Conservation (phyloP, 805 yeast genomes). For the Candida quercuum region DNA sequence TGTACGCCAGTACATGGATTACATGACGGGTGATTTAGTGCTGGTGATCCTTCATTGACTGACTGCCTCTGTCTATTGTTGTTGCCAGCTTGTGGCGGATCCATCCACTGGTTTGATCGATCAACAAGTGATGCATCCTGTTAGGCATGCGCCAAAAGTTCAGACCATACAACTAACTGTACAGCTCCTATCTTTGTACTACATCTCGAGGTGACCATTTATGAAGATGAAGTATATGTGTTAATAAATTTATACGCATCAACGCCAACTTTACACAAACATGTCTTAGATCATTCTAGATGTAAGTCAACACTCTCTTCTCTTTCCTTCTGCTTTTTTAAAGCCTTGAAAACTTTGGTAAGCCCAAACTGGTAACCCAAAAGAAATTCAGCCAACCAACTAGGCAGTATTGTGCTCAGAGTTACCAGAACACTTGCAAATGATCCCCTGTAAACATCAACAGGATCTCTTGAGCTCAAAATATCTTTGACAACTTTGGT, state of each 20-base stretch:
- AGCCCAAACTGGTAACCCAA: conserved; percentile 36
- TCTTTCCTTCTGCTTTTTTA: conserved; percentile 19
- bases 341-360: background rate
- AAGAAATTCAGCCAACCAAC: conserved; percentile 37
- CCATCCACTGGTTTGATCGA: too few species aligned
- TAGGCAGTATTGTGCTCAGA: conserved; percentile 37
- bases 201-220: too few species aligned
- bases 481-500: conserved; percentile 47
- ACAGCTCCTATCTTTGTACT: too few species aligned
- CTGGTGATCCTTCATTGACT: too few species aligned
- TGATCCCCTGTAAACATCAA: conserved; percentile 55
- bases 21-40: too few species aligned
- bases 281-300: conserved; percentile 16
- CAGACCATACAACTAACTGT: too few species aligned
- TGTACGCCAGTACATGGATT: too few species aligned
- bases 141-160: too few species aligned
- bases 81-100: too few species aligned
- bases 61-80: too few species aligned
- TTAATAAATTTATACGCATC: background rate
- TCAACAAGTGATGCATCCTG: too few species aligned
- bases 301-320: conserved; percentile 13
- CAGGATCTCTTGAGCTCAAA: conserved; percentile 27
- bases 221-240: too few species aligned
- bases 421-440: conserved; percentile 34
- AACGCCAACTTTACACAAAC: background rate